phyloP scores from a whole-genome alignment of 2,329 filamentous ascomycete species.

The Triangularia verruculosa region DNA sequence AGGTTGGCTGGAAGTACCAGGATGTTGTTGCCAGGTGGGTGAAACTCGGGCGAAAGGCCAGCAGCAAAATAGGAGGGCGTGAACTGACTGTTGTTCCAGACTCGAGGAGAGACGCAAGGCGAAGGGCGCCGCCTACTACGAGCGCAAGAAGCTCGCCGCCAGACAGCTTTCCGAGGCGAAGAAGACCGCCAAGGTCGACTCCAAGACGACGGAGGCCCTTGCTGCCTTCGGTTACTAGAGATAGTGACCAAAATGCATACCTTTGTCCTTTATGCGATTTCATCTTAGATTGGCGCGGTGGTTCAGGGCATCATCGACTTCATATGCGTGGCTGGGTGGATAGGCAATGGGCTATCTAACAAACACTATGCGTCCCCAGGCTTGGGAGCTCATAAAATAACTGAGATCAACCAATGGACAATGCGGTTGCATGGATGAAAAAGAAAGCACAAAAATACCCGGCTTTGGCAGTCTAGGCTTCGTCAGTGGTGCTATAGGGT shows the following conservation, averaged over 20 bases:
- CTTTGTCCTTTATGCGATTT: slow-evolving; percentile 48
- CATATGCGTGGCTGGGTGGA: slow-evolving; percentile 46
- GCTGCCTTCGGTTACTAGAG: slow-evolving; percentile 85
- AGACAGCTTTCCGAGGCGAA: slow-evolving; percentile 89
- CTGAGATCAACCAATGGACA: slow-evolving; percentile 33
- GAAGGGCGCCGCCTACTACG: slow-evolving; percentile 98
- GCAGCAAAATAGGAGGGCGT: not conserved
- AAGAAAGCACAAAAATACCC: slow-evolving; percentile 30
- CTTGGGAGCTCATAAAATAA: slow-evolving; percentile 31
- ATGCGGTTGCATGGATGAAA: slow-evolving; percentile 31
- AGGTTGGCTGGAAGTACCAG: slow-evolving; percentile 99
- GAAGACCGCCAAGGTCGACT: slow-evolving; percentile 84
- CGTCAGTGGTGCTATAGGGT: slow-evolving; percentile 24
- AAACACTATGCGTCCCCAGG: slow-evolving; percentile 30
- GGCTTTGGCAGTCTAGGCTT: slow-evolving; percentile 24
- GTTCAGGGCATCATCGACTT: slow-evolving; percentile 46
- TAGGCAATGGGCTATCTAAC: slow-evolving; percentile 30
- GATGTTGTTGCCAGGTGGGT: slow-evolving; percentile 96
- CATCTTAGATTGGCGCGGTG: slow-evolving; percentile 54
- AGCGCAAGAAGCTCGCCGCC: slow-evolving; percentile 96
- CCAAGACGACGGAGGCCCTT: slow-evolving; percentile 84
- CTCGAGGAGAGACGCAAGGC: slow-evolving; percentile 99
- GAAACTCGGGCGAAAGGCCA: slow-evolving; percentile 18
- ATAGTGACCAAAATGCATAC: slow-evolving; percentile 34
- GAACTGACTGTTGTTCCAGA: slow-evolving; percentile 53